phyloP scores from a whole-genome alignment of 305 asterid genomes.

The Euphrasia arctica region DNA sequence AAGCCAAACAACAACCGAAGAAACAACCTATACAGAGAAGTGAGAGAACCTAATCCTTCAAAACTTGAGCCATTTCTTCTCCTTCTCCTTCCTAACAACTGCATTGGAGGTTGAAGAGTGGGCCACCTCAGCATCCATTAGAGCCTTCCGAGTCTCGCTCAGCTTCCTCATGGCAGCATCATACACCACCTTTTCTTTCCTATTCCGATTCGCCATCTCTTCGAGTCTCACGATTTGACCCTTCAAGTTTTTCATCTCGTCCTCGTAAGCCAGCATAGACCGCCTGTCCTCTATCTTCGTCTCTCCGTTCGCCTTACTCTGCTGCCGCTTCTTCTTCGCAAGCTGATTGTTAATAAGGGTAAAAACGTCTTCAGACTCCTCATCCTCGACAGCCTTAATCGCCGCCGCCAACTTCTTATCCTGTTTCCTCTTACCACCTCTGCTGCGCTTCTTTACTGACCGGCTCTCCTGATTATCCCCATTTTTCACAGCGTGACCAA shows the following conservation, averaged over 20 bases:
- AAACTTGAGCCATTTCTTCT: constrained; percentile 95
- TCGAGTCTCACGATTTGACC: constrained; percentile 59
- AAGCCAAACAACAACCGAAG: too few relatives aligned
- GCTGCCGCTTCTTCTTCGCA: constrained; percentile 53
- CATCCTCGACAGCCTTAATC: constrained; percentile 64
- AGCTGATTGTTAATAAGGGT: constrained; percentile 78
- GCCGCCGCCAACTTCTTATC: constrained; percentile 80
- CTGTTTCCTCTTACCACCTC: constrained; percentile 91
- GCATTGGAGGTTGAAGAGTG: constrained; percentile 80
- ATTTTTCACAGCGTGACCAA: constrained; percentile 63
- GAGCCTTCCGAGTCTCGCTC: constrained; percentile 64
- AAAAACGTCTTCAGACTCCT: constrained; percentile 65
- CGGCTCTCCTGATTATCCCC: constrained; percentile 32
- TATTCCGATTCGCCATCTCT: constrained; percentile 88
- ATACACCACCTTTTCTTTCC: constrained; percentile 66
- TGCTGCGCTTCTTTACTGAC: constrained; percentile 62
- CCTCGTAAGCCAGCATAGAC: constrained; percentile 64
- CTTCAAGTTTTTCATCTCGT: constrained; percentile 71
- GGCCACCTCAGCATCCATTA: constrained; percentile 80
- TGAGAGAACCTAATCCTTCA: constrained; percentile 30
- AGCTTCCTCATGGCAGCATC: constrained; percentile 90
- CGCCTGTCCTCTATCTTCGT: constrained; percentile 62
- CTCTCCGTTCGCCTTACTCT: constrained; percentile 36
- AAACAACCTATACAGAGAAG: constrained; percentile 18
- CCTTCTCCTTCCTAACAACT: constrained; percentile 67